Evolutionary conservation across 2,329 filamentous ascomycete species (phyloP), one percentile per base, ranked within the genome.

Genomic region (Torrubiella hemipterigena): DNA sequence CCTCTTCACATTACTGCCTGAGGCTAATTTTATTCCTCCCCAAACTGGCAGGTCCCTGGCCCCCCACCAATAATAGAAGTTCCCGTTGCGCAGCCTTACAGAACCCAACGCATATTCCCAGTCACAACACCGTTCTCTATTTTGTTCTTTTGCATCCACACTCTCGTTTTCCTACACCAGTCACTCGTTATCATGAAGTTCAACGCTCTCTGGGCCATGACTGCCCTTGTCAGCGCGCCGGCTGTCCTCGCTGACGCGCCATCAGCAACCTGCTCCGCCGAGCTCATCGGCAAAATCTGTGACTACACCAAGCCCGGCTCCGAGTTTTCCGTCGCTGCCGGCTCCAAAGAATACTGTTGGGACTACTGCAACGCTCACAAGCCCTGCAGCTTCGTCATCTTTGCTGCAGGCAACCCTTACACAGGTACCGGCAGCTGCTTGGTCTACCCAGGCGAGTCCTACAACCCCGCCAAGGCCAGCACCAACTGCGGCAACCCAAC

Each of bases 321-420:
- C 10, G 34, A 38, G 6, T 42, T 42, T 31, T 46, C 44, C 32
- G 44, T 46, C 31, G 49, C 49, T 35, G 41, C 9, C 28, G 29
- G 29, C 17, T 29, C 46, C 32, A 39, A 16, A 21, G 35, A 37
- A 25, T 11, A 6, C 29, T 52, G 49, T 42, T 49, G 44, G 47
- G 41, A 42, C 23, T 49, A 48, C 41, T 52, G 49, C 38, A 41
- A 46, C 33, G 37, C 35, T 24, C 26, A 51, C 36, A 41, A 38
- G 34, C 49, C 49, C 16, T 52, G 49, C 40, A 37, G 35, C 40
- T 52, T 51, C 36, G 40, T 43, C 32, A 46, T 51, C 38, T 52
- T 50, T 37, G 5, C 13, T 32, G 35, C 42, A 24, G 47, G 42
- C 22, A 50, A 51, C 37, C 48, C 49, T 29, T 23, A 38, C 33